These are phyloP conservation scores for Didymella pinodella DNA, from an alignment of 2,329 filamentous ascomycete species.

Conservation along the genomic window DNA sequence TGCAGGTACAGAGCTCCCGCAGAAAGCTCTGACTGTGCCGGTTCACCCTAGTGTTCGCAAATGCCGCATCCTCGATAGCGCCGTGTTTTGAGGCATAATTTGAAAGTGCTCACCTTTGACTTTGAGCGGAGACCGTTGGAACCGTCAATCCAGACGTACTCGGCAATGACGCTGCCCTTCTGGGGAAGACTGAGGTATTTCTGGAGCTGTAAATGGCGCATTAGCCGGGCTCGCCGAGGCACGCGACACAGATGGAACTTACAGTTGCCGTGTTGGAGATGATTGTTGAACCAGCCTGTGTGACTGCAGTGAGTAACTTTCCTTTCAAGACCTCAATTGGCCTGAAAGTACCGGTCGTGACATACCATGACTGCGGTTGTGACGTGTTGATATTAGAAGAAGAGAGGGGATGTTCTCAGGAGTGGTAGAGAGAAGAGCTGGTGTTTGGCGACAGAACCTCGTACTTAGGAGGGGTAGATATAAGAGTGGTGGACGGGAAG, in stretches of 20 bases:
- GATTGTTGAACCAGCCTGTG: constrained; percentile 51
- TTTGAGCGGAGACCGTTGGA: constrained; percentile 88
- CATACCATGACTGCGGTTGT: constrained; percentile 47
- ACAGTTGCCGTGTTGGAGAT: constrained; percentile 60
- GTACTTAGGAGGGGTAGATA: constrained; percentile 30
- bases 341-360: constrained; percentile 5
- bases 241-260: constrained; percentile 41
- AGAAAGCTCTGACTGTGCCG: constrained; percentile 8
- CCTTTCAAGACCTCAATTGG: constrained; percentile 2
- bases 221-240: constrained; percentile 31
- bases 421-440: constrained; percentile 12
- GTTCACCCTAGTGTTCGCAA: constrained; percentile 12
- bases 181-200: constrained; percentile 94
- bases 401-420: not conserved
- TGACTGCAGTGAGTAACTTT: constrained; percentile 26
- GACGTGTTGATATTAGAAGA: constrained; percentile 20
- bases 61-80: constrained; percentile 21
- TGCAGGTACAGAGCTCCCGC: constrained; percentile 7
- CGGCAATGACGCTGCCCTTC: constrained; percentile 86
- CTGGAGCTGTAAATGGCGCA: constrained; percentile 68
- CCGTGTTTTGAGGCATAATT: constrained; percentile 12
- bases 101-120: constrained; percentile 77
- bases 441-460: constrained; percentile 22
- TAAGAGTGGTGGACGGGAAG: constrained; percentile 24
- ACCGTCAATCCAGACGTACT: constrained; percentile 96